A percentile compares a stretch with the other conserved stretches of the same genome.
Conservation (phyloP, 2,329 filamentous ascomycete genomes). For the Colletotrichum tanaceti region DNA sequence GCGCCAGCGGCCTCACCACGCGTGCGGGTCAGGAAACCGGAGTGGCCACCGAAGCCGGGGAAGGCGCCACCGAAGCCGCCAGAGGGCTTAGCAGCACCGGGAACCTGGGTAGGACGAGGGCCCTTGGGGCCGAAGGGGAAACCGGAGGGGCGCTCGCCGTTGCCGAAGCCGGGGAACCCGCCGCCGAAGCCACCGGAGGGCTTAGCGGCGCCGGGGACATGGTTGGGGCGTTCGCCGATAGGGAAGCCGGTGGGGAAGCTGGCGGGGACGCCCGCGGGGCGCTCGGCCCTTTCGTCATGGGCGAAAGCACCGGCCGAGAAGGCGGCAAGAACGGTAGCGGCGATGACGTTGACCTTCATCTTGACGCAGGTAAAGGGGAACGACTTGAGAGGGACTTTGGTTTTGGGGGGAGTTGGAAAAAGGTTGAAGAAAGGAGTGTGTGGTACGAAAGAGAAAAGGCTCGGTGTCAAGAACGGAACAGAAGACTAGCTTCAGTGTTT, state of each 20-base stretch:
- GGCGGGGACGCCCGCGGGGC: not conserved
- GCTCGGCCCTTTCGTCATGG: constrained; percentile 13
- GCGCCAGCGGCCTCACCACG: constrained; percentile 11
- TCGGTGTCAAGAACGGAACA: constrained; percentile 33
- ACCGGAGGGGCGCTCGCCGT: not conserved
- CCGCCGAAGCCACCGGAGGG: no score
- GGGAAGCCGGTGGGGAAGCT: constrained; percentile 20
- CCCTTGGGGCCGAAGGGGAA: constrained; percentile 28
- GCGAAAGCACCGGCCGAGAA: constrained; percentile 32
- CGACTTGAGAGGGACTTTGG: constrained; percentile 1
- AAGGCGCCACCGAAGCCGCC: constrained; percentile 22
- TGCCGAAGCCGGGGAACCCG: constrained; percentile 7
- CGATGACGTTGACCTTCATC: constrained; percentile 38
- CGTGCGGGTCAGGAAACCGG: constrained; percentile 33
- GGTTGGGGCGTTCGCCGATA: not conserved
- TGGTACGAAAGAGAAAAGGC: constrained; percentile 18
- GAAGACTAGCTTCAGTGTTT: constrained; percentile 38
- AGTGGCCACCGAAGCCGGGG: constrained; percentile 27
- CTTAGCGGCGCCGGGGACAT: no score
- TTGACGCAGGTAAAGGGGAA: constrained; percentile 7
- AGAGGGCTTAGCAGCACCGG: constrained; percentile 20
- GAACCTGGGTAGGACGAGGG: constrained; percentile 12
- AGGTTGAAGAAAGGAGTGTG: constrained; percentile 12
- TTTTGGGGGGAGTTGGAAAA: constrained; percentile 12
- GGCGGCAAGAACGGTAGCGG: constrained; percentile 35